Base-by-base conservation (phyloP, 2,329 filamentous ascomycete species). In the Knufia petricola region DNA sequence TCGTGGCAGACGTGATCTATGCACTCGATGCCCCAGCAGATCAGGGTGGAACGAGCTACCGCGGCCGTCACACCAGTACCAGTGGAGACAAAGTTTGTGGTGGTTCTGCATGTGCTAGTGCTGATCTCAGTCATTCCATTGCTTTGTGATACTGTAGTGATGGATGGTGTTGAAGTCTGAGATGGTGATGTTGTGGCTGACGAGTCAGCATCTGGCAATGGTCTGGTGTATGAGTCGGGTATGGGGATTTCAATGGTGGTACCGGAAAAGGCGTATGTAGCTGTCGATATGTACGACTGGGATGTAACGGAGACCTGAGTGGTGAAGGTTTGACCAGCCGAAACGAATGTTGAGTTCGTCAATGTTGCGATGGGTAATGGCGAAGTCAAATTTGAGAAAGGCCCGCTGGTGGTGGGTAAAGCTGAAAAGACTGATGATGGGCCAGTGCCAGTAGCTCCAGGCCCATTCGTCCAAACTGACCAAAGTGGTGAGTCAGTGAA, bases 41-140 rank as follows among this genome's bases (percentile, higher is more conserved):
- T 32, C 10, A 47, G n/a, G 8, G 21, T 30, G 26, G 41, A 15
- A 8, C 24, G 10, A 17, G 41, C 24, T 9, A 15, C 19, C 32
- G 15, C 8, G 19, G 20, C 23, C 15, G 32, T 38, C 9, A 12
- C 23, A n/a, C n/a, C n/a, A 26, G 23, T 47, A 13, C 23, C 32
- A 28, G 32, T 17, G 8, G 20, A 26, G n/a, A 23, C 20, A 7
- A 20, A 15, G 13, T 47, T 47, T 8, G 44, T 38, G 12, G 44
- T 47, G 32, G 34, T 38, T 32, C 34, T 28, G 34, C 44, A 47
- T 15, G 17, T 44, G 42, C 42, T 46, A 30, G 17, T 31, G 12
- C n/a, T 46, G n/a, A 26, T 7, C 3, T 15, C 8, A 3, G 37
- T 12, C 13, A 6, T 20, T 20, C 3, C 13, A 28, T 9, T 44